Evolutionary conservation across 257 asterid genomes (phyloP), one percentile per base, ranked within the genome.

Genomic region (Fraxinus excelsior): DNA sequence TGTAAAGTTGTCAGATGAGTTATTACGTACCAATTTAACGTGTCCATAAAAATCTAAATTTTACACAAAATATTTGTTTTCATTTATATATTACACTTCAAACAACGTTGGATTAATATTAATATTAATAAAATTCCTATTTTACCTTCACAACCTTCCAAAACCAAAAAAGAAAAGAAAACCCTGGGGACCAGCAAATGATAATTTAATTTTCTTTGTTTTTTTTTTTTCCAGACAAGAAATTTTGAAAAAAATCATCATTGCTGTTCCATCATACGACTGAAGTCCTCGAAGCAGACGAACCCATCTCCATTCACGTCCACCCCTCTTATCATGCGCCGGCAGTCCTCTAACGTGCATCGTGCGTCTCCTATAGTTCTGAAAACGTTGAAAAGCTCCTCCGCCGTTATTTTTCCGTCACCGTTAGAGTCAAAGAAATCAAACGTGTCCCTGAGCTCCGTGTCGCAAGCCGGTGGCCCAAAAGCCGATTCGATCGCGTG

Each of bases 221-320:
- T 10, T 10, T 10, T 2, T 11, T 40, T 42, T 42, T 42, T 42
- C 1, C 5, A 1, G 44, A 51, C 9, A 51, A 51, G 8, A 5
- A 26, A 69, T 58, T 2, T 21, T 72, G 8, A 11, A 18, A 11
- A 31, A 76, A 72, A 72, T 71, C 67, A 73, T 72, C 51, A 32
- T 16, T 67, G 82, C 31, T 73, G 82, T 53, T 79, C 72, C 84
- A 81, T 81, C 84, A 81, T 81, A 68, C 65, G 32, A 62, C 74
- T 51, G 23, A 81, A 81, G 69, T 81, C 84, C 69, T 77, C 81
- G 11, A 81, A 81, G 31, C 78, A 77, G 16, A 81, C 84, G n/a
- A 78, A 68, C 49, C 81, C 81, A 31, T 77, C 84, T 2, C 81
- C 78, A 19, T 73, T 78, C 65, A 25, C 38, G 51, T 81, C 84